Base-by-base conservation (phyloP, 805 yeast species). In the Teunomyces funiuensis region DNA sequence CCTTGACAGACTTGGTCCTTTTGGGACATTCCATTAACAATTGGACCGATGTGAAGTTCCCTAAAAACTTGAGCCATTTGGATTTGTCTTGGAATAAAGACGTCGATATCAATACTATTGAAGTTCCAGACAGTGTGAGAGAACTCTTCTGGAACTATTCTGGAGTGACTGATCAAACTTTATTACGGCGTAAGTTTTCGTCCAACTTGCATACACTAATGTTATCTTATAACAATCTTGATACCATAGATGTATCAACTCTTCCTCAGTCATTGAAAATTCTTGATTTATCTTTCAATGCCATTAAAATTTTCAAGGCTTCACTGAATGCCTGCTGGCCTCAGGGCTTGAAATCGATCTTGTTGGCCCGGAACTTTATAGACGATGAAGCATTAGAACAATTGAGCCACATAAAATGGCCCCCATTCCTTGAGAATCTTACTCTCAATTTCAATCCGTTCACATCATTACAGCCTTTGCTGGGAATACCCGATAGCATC, bases 31-130 rank as follows among this genome's bases (percentile, higher is more conserved):
- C 52, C 5, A 51, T 63, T 3, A 37, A 43, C 5, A 44, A 59
- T 34, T 68, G 73, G 73, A 40, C 58, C 0, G 42, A 39, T 3
- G 49, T 58, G 9, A 18, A 14, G 3, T 51, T 66, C n/a, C 73
- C 73, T 0, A 40, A 43, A 1, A 49, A 39, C 18, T 46, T 66
- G 25, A 41, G 36, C 9, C 60, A 60, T 33, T 43, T 68, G 27
- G 73, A 67, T 41, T 37, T 60, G n/a, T 67, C 73, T 8, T 68
- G 74, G 74, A 53, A 53, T 20, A 46, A 53, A 2, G 41, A 31
- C 6, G 51, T 58, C 2, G 53, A 61, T 33, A 47, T 62, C n/a
- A 31, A 43, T 11, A 54, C 64, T 0, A 43, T 68, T 13, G 20
- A 36, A 0, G 38, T 60, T 1, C 68, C 67, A 1, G 44, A 41